phyloP scores from a whole-genome alignment of 805 yeast genomes.

The Middelhovenomyces tepae region DNA sequence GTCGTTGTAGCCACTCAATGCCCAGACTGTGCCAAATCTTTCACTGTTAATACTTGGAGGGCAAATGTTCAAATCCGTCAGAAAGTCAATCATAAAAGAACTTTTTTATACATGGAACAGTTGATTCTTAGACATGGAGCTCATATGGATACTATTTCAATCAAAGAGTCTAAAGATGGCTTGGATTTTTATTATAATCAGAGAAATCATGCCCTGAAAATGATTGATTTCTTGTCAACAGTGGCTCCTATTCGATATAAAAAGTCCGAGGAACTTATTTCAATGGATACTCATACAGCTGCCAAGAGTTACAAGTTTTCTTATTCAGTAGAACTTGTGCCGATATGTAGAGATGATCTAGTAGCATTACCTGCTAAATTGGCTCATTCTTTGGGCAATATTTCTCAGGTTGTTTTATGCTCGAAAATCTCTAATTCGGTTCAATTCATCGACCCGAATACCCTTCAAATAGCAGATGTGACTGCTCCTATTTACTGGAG shows the following conservation, averaged over 20 bases:
- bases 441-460: slow-evolving; percentile 79
- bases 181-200: slow-evolving; percentile 86
- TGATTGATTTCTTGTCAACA: slow-evolving; percentile 80
- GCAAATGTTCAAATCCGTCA: slow-evolving; percentile 97
- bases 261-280: slow-evolving; percentile 83
- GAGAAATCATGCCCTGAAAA: slow-evolving; percentile 84
- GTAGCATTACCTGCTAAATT: slow-evolving; percentile 83
- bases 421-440: slow-evolving; percentile 72
- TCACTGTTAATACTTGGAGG: slow-evolving; percentile 95
- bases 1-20: slow-evolving; percentile 94
- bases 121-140: slow-evolving; percentile 87
- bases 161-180: slow-evolving; percentile 89
- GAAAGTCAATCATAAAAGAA: slow-evolving; percentile 93
- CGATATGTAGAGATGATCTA: slow-evolving; percentile 93
- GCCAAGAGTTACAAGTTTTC: slow-evolving; percentile 82
- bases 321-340: slow-evolving; percentile 87
- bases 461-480: slow-evolving; percentile 71
- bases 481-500: slow-evolving; percentile 72
- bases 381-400: slow-evolving; percentile 77
- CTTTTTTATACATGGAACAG: slow-evolving; percentile 92
- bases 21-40: slow-evolving; percentile 96
- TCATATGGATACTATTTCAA: slow-evolving; percentile 86
- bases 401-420: slow-evolving; percentile 75
- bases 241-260: slow-evolving; percentile 80
- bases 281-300: slow-evolving; percentile 89